Evolutionary conservation across 345 rosid genomes (phyloP).

Genomic region (Linum tenue): DNA sequence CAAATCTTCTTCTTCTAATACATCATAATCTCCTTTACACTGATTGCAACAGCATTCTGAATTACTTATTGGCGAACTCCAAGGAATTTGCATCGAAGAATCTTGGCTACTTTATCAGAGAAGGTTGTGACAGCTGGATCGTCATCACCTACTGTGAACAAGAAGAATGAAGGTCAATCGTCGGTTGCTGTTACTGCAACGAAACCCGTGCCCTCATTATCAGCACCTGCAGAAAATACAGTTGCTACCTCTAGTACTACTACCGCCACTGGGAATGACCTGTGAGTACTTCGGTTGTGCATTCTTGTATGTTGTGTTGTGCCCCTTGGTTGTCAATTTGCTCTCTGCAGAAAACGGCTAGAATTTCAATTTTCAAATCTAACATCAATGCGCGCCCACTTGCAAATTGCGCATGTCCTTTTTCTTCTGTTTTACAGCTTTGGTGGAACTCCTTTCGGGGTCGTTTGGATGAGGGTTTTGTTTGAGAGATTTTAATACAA

Average conservation of each 20-base stretch:
- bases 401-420: slow-evolving; percentile 11
- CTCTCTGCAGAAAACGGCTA: no score
- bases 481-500: no score
- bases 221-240: slow-evolving; percentile 30
- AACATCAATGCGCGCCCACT: no score
- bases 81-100: slow-evolving; percentile 35
- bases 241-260: slow-evolving; percentile 26
- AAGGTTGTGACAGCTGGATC: slow-evolving; percentile 30
- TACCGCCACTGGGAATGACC: no score
- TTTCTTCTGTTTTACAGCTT: no score
- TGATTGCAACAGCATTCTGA: slow-evolving; percentile 46
- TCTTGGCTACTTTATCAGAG: slow-evolving; percentile 33
- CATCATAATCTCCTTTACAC: no score
- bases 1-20: no score
- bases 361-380: no score
- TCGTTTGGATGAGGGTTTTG: no score
- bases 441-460: slow-evolving; percentile 60
- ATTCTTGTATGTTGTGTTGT: no score
- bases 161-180: slow-evolving; percentile 40
- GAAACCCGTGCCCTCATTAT: slow-evolving; percentile 26
- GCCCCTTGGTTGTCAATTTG: no score
- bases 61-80: slow-evolving; percentile 59
- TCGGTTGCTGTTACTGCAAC: slow-evolving; percentile 23
- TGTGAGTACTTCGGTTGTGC: slow-evolving; percentile 37
- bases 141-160: slow-evolving; percentile 41